These are phyloP conservation scores for Lachnellula occidentalis DNA, from an alignment of 2,329 filamentous ascomycete species.

Conservation along the genomic window DNA sequence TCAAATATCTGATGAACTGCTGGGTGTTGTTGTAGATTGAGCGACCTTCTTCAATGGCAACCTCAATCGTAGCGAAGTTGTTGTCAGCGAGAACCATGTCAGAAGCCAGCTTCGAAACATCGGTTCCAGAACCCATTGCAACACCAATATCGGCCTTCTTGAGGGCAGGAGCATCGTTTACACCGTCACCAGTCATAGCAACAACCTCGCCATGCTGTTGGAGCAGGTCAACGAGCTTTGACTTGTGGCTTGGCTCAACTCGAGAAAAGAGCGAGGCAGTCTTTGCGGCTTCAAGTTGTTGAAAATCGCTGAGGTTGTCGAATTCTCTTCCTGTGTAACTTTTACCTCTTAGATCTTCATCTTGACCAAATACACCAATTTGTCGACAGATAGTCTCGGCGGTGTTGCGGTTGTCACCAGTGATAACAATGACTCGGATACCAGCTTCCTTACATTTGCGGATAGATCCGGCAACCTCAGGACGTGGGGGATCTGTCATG, in stretches of 20 bases:
- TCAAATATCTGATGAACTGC: conserved; percentile 98
- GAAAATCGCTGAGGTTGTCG: conserved; percentile 70
- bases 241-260: conserved; percentile 94
- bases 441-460: conserved; percentile 85
- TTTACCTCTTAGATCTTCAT: conserved; percentile 83
- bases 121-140: conserved; percentile 96
- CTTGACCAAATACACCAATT: conserved; percentile 82
- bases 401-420: conserved; percentile 95
- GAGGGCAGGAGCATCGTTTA: conserved; percentile 94
- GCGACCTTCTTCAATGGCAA: conserved; percentile 92
- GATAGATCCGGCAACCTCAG: conserved; percentile 83
- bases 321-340: conserved; percentile 95
- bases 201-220: conserved; percentile 92
- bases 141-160: conserved; percentile 99
- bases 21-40: conserved; percentile 99
- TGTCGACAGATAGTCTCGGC: conserved; percentile 96
- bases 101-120: conserved; percentile 91
- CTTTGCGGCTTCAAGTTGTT: conserved; percentile 80
- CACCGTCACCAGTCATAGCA: conserved; percentile 97
- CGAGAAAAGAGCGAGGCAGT: conserved; percentile 89
- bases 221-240: conserved; percentile 92
- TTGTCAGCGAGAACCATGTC: conserved; percentile 99
- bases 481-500: conserved; percentile 94
- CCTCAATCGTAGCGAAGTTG: conserved; percentile 97
- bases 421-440: conserved; percentile 96